Evolutionary conservation across 31 red algal genomes (phyloP).

Genomic region (Porphyra umbilicalis): DNA sequence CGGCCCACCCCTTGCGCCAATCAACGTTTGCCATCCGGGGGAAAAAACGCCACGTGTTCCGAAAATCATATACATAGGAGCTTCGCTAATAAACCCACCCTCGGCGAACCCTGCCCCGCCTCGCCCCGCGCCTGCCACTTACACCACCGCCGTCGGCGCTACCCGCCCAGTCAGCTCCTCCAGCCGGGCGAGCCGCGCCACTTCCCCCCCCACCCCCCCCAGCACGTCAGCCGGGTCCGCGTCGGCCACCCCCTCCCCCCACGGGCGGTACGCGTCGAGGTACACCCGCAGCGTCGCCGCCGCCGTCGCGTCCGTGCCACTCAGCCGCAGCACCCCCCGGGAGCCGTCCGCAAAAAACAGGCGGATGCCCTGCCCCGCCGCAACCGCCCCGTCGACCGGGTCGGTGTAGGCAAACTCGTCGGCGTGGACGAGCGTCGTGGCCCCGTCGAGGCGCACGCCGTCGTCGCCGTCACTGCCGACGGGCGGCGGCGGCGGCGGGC

Average conservation of each 20-base stretch:
- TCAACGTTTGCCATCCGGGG: no score
- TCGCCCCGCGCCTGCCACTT: background rate
- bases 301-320: conserved; percentile 46
- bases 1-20: no score
- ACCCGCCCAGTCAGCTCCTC: conserved; percentile 43
- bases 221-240: conserved; percentile 20
- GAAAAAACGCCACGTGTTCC: no score
- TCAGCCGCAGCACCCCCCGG: conserved; percentile 39
- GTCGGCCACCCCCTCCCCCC: background rate
- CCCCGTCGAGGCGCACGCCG: background rate
- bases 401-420: conserved; percentile 62
- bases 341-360: conserved; percentile 29
- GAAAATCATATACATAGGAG: no score
- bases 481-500: background rate
- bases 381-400: conserved; percentile 45
- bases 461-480: background rate
- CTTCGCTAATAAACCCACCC: no score
- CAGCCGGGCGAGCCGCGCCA: conserved; percentile 10
- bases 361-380: conserved; percentile 35
- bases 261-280: conserved; percentile 43
- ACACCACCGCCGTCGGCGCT: conserved; percentile 38
- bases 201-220: background rate
- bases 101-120: no score
- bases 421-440: background rate
- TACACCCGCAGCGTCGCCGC: conserved; percentile 81